Evolutionary conservation across 1,284 basidiomycete species (phyloP), one percentile per base, ranked within the genome.

Genomic region (Pholiota adiposa): DNA sequence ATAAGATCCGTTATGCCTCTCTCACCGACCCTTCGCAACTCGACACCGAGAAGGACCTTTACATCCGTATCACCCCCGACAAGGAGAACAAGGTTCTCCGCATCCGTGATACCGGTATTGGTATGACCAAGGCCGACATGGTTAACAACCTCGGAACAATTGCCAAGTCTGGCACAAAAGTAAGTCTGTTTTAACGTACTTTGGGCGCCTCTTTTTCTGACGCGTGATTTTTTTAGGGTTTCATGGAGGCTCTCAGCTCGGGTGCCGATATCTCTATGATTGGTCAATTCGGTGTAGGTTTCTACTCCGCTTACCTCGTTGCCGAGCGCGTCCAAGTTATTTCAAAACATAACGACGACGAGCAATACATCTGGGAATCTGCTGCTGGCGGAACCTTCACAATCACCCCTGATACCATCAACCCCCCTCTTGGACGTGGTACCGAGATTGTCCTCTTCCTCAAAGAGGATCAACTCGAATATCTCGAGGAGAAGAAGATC

Each of bases 321-420:
- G 96, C 97, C 71, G 96, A 99, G 80, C 91, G 91, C 68, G 97
- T 99, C 9, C 95, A 98, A 81, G 93, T 99, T 74, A 93, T 98
- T 81, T 97, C 97, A 71, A 99, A 99, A 84, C 94, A 99, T 89
- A 99, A 99, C 75, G 97, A 99, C 73, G 97, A 99, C 77, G 97
- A 99, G 82, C 97, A 99, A 82, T 98, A 99, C 86, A 96, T 98
- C 79, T 99, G 97, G 97, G 97, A 98, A 86, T 98, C 97, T 19
- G 92, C 97, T 65, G 97, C 97, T 49, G 97, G 97, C 75, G 97
- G 97, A 64, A 99, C 97, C 58, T 99, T 99, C 85, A 99, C 97
- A 75, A 98, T 99, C 81, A 97, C 96, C 61, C 92, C 83, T 65
- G 97, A 99, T 80, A 93, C 88, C 62, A 79, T 89, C 74, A 96